Evolutionary conservation across 2,329 filamentous ascomycete species (phyloP), one percentile per base, ranked within the genome.

Genomic region (Neopestalotiopsis rosae): DNA sequence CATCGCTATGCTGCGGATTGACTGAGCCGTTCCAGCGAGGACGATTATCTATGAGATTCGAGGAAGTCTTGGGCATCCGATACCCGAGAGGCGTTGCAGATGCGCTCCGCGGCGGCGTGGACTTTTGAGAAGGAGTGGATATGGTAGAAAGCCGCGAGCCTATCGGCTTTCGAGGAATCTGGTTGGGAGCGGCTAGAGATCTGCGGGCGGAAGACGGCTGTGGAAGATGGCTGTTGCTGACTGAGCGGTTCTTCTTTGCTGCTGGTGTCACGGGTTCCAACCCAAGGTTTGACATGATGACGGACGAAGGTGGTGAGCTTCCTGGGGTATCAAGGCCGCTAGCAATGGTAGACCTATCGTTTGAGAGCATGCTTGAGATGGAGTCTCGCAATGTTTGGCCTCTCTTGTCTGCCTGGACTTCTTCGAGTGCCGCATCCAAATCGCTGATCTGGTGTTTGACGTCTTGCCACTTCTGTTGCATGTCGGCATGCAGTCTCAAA

Each of bases 281-380:
- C 14, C 87, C 87, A 13, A 88, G 79, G 61, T 80, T 84, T 1
- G 87, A 86, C 87, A 90, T 89, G 72, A 89, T 86, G 66, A 90
- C 85, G 0, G 88, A 90, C 4, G 88, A 90, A 3, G 88, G 87
- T 7, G 88, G 88, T 24, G 88, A 90, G 81, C 89, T 93, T 61
- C 90, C 89, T 0, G 91, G 91, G 0, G 91, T 93, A 42, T 91
- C 94, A 61, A 90, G 81, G 61, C 88, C 87, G 74, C 93, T 95
- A 71, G 87, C 90, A 10, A 88, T 82, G 2, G 91, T 88, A 1
- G 93, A 94, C 66, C 89, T 88, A 76, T 97, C 94, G 73, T 93
- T 93, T 1, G 94, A 97, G 3, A 97, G 85, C 80, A 98, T 94
- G 74, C 93, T 98, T 0, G 95, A 98, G 68, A 98, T 92, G 0